A percentile compares a stretch with the other conserved stretches of the same genome.
These are phyloP conservation scores for Penicillium lividum DNA, from an alignment of 495 filamentous ascomycete genomes.

Conservation along the genomic window DNA sequence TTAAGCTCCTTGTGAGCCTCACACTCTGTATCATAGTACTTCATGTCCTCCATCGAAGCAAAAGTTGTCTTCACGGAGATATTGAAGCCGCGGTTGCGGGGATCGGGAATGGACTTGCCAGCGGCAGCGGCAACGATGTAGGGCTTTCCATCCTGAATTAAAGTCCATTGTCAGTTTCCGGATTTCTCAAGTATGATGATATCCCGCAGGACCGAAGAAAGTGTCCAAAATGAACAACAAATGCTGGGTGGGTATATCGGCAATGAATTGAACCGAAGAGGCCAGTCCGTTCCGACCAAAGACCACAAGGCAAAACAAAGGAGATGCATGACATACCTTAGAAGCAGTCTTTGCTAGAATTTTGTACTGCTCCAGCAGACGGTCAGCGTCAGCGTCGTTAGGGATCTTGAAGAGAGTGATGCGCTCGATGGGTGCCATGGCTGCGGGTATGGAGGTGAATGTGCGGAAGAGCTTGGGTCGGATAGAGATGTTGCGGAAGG, in stretches of 20 bases:
- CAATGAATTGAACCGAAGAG: not conserved
- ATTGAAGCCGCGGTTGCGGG: slow-evolving; percentile 64
- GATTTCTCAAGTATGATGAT: not conserved
- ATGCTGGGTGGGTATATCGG: not conserved
- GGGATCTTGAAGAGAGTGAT: slow-evolving; percentile 63
- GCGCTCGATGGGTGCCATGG: slow-evolving; percentile 52
- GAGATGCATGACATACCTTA: slow-evolving; percentile 42
- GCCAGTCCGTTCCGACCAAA: not conserved
- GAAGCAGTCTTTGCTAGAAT: slow-evolving; percentile 50
- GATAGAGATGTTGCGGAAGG: not conserved
- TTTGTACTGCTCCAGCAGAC: slow-evolving; percentile 51
- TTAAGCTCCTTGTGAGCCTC: slow-evolving; percentile 63
- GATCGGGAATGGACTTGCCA: slow-evolving; percentile 48
- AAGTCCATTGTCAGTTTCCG: not conserved
- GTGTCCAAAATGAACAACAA: not conserved
- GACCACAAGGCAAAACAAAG: not conserved
- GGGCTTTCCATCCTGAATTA: slow-evolving; percentile 60
- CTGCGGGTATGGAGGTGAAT: slow-evolving; percentile 2
- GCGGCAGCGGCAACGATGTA: slow-evolving; percentile 59
- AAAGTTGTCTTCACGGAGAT: slow-evolving; percentile 61
- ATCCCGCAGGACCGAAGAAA: not conserved
- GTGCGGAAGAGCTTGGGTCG: not conserved
- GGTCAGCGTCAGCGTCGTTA: slow-evolving; percentile 44
- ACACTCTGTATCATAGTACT: slow-evolving; percentile 68
- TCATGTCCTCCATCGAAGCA: slow-evolving; percentile 63